Evolutionary conservation across 176 grass and related monocot genomes (phyloP), one percentile per base, ranked within the genome.

Genomic region (Leersia perrieri): DNA sequence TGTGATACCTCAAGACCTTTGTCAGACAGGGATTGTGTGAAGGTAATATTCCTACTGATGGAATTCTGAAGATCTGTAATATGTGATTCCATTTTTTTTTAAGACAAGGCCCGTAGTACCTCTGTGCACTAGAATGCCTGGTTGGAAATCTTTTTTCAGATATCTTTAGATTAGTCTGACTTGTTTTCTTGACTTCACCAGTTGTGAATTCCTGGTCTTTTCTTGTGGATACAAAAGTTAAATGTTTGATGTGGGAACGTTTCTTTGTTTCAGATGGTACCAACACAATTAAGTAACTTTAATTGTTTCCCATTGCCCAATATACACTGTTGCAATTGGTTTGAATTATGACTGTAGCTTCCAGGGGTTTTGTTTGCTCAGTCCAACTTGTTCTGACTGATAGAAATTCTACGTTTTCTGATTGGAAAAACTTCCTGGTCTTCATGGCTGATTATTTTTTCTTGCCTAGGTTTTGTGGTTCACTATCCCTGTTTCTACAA

Each of bases 21-120:
- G 23, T 91, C 78, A 8, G 90, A 91, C 25, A 80, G 72, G 4
- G 81, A 98, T 60, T 84, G 78, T 65, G 53, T 86, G 57, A 98
- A 98, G 92, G 92, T 91, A 75, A 13, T 25, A n/a, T 63, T 86
- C 57, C 18, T 18, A 68, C 33, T 30, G 13, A 38, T 11, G 3
- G 0, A 42, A 58, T 81, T 42, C 3, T 49, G 0, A 33, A 30
- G 68, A 33, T 27, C 14, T 62, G 11, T 20, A 42, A 30, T 15
- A 55, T n/a, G n/a, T n/a, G n/a, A n/a, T n/a, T n/a, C n/a, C n/a
- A n/a, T n/a, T n/a, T n/a, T n/a, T n/a, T n/a, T n/a, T n/a, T n/a
- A n/a, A n/a, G n/a, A n/a, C n/a, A n/a, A n/a, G n/a, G n/a, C n/a
- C n/a, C n/a, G n/a, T n/a, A n/a, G n/a, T n/a, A n/a, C n/a, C n/a